phyloP scores from a whole-genome alignment of 2,329 filamentous ascomycete genomes.

The Alternaria burnsii region DNA sequence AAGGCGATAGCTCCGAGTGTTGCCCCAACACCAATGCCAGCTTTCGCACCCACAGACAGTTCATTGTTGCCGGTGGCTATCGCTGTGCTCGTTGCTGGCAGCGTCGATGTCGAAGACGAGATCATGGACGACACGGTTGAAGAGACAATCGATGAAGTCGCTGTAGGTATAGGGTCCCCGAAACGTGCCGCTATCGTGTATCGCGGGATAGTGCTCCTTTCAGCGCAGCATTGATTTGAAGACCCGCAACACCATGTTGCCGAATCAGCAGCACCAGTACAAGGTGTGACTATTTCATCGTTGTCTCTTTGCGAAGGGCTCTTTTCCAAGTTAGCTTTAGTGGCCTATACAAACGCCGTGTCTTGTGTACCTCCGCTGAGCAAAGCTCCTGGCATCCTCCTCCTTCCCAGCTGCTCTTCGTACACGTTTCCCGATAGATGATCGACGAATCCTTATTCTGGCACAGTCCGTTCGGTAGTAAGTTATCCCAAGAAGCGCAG shows the following conservation, averaged over 20 bases:
- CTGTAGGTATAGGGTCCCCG: conserved; percentile 11
- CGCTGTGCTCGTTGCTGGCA: background rate
- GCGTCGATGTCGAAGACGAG: background rate
- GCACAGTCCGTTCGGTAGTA: background rate
- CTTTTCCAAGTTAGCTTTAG: background rate
- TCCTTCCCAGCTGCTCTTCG: conserved; percentile 10
- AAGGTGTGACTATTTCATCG: background rate
- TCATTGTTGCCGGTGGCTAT: background rate
- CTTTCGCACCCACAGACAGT: conserved; percentile 3
- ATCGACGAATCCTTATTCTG: background rate
- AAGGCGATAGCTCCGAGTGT: conserved; percentile 11
- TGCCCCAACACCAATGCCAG: conserved; percentile 11
- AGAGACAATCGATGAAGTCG: background rate
- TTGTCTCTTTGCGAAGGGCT: background rate
- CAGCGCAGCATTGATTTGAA: conserved; percentile 5
- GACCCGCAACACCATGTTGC: background rate
- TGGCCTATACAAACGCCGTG: background rate
- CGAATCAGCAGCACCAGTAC: background rate
- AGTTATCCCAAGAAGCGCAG: background rate
- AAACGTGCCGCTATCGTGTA: conserved; percentile 17
- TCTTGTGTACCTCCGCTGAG: conserved; percentile 15
- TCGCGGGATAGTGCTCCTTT: background rate
- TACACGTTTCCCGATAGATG: conserved; percentile 17
- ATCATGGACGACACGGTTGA: background rate
- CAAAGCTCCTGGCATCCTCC: conserved; percentile 21